Percentiles rank a stretch among this genome's conserved stretches.
Evolutionary conservation across 2,329 filamentous ascomycete genomes (phyloP).

Genomic region (Alternaria rosae): DNA sequence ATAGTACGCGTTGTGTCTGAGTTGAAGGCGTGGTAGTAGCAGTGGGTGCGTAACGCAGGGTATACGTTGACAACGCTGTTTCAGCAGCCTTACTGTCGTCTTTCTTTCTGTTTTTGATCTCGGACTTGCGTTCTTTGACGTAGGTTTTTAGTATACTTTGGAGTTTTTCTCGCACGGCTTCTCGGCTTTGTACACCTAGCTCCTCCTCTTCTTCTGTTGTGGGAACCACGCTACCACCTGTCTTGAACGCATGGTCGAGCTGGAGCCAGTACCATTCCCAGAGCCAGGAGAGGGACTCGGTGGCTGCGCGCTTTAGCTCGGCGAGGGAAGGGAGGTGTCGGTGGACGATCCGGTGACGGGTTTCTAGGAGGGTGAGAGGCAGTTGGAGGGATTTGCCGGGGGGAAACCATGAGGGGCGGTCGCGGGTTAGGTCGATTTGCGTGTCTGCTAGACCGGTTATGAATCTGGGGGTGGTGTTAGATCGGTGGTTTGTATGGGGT

Average conservation of each 20-base stretch:
- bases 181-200: constrained; percentile 10
- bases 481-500: neutral
- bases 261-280: constrained; percentile 86
- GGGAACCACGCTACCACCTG: neutral
- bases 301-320: constrained; percentile 73
- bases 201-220: neutral
- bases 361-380: constrained; percentile 80
- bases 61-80: constrained; percentile 25
- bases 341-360: constrained; percentile 89
- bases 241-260: constrained; percentile 50
- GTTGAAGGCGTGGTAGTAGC: constrained; percentile 4
- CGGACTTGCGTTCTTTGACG: constrained; percentile 38
- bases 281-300: constrained; percentile 80
- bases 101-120: constrained; percentile 35
- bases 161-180: constrained; percentile 28
- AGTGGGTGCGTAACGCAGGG: constrained; percentile 14
- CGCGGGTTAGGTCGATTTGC: constrained; percentile 48
- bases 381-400: constrained; percentile 31
- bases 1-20: constrained; percentile 10
- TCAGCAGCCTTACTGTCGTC: constrained; percentile 23
- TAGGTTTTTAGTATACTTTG: constrained; percentile 46
- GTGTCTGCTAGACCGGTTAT: constrained; percentile 81
- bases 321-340: constrained; percentile 81
- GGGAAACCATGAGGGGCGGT: constrained; percentile 37
- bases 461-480: constrained; percentile 62